These are phyloP conservation scores for Durusdinium trenchii DNA, from an alignment of 73 alveolate species.

Conservation along the genomic window DNA sequence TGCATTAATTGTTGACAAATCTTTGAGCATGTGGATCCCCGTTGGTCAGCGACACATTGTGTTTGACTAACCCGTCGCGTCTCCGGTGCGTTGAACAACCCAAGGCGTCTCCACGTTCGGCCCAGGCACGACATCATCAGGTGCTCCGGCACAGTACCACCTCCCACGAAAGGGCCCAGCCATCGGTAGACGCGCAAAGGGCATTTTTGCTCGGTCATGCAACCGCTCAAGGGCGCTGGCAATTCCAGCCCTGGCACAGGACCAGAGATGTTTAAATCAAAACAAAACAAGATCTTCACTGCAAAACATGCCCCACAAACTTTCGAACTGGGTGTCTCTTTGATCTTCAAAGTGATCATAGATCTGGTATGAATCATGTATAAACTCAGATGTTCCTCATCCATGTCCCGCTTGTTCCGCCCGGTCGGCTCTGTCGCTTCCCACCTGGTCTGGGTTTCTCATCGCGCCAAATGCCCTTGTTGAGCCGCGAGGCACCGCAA, in stretches of 20 bases:
- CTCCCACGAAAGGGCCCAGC: constrained; percentile 53
- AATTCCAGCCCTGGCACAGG: constrained; percentile 5
- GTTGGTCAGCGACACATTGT: too few species aligned
- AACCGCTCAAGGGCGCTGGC: neutral
- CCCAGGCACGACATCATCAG: constrained; percentile 7
- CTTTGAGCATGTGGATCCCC: too few species aligned
- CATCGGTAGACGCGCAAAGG: constrained; percentile 71
- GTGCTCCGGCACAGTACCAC: constrained; percentile 47
- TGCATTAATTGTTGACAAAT: too few species aligned
- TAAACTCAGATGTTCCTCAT: too few species aligned
- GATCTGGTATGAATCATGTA: too few species aligned
- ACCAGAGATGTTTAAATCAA: neutral
- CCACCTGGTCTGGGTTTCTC: neutral
- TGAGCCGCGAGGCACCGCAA: constrained; percentile 51
- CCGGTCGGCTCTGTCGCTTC: too few species aligned
- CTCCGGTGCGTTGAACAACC: neutral
- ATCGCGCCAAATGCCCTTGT: constrained; percentile 1
- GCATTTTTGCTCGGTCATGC: neutral
- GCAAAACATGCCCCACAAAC: too few species aligned
- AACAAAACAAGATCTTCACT: neutral
- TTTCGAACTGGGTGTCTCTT: too few species aligned
- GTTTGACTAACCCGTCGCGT: too few species aligned
- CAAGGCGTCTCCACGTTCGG: neutral
- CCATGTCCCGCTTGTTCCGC: too few species aligned
- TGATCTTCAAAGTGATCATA: too few species aligned